These are phyloP conservation scores for Phialemoniopsis sp. DNA, from an alignment of 2,329 filamentous ascomycete genomes.

Conservation along the genomic window DNA sequence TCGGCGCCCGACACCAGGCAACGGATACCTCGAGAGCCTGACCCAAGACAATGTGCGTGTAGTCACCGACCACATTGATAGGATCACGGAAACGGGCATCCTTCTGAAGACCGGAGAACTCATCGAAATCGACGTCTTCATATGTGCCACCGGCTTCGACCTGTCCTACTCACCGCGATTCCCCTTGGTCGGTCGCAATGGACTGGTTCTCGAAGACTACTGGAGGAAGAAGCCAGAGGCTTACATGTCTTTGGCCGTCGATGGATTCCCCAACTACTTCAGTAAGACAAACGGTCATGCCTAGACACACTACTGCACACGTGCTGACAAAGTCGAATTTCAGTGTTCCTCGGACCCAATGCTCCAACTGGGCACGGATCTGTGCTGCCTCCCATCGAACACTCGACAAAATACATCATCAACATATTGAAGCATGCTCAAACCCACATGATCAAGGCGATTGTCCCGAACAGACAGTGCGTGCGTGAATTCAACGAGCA, in stretches of 20 bases:
- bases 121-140: slow-evolving; percentile 17
- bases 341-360: slow-evolving; percentile 14
- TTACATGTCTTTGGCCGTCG: slow-evolving; percentile 10
- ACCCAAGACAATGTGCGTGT: slow-evolving; percentile 33
- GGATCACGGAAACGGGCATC: too few species aligned
- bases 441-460: slow-evolving; percentile 21
- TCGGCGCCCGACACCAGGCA: slow-evolving; percentile 34
- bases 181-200: slow-evolving; percentile 7
- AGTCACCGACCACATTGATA: too few species aligned
- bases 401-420: slow-evolving; percentile 24
- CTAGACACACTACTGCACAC: too few species aligned
- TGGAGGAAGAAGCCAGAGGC: slow-evolving; percentile 9
- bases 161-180: slow-evolving; percentile 25
- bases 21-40: slow-evolving; percentile 36
- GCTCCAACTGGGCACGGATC: slow-evolving; percentile 13
- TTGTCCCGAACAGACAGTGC: slow-evolving; percentile 15
- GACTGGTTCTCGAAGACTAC: slow-evolving; percentile 9
- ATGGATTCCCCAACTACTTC: slow-evolving; percentile 13
- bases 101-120: too few species aligned
- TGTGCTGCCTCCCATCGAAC: slow-evolving; percentile 17
- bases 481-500: too few species aligned
- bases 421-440: slow-evolving; percentile 18
- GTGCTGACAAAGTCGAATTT: too few species aligned
- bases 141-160: slow-evolving; percentile 34
- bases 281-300: too few species aligned